Conservation (phyloP, 169 alveolate genomes). For the Eimeria nieschulzi region DNA sequence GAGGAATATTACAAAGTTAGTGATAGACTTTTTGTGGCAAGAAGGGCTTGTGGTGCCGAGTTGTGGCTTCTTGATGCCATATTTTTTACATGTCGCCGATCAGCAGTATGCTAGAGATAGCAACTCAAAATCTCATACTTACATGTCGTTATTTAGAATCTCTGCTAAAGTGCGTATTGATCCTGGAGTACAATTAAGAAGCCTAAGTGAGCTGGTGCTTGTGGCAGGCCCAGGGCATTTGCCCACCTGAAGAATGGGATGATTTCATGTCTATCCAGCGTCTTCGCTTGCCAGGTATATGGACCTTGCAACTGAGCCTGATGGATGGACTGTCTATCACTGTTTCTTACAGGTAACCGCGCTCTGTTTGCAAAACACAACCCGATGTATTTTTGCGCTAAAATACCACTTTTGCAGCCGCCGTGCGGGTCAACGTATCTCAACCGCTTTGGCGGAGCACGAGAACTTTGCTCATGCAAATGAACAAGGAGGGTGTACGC, state of each 20-base stretch:
- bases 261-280: conserved; percentile 57
- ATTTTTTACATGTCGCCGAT: too few species aligned
- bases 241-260: conserved; percentile 71
- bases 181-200: too few species aligned
- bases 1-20: conserved; percentile 68
- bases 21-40: neutral
- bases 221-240: conserved; percentile 62
- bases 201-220: neutral
- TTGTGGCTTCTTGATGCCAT: too few species aligned
- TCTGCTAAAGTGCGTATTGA: too few species aligned
- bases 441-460: conserved; percentile 73
- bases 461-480: conserved; percentile 14
- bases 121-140: too few species aligned
- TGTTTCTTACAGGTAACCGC: neutral
- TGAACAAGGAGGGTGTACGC: conserved; percentile 55
- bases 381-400: neutral
- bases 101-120: too few species aligned
- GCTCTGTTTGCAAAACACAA: neutral
- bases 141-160: too few species aligned
- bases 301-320: too few species aligned
- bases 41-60: too few species aligned
- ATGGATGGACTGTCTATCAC: too few species aligned
- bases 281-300: conserved; percentile 49
- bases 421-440: conserved; percentile 72
- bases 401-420: conserved; percentile 45